Conservation (phyloP, 2,329 filamentous ascomycete species). For the Aspergillus nomiae region DNA sequence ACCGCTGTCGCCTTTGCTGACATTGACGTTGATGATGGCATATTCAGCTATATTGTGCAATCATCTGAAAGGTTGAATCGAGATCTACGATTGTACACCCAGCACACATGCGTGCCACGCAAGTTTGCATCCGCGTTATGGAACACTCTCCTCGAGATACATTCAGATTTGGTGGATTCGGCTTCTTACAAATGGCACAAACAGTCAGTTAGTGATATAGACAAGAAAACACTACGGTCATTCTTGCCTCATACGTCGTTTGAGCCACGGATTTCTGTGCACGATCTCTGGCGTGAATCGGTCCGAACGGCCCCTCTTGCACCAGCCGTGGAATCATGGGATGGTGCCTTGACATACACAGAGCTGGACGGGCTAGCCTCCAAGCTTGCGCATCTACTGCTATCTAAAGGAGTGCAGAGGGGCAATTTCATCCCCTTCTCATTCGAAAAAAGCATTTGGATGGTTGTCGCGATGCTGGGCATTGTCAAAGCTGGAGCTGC, state of each 20-base stretch:
- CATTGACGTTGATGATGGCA: not conserved
- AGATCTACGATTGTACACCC: not conserved
- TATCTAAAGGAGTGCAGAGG: not conserved
- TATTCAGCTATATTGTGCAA: not conserved
- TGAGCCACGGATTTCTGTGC: not conserved
- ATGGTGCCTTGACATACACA: not conserved
- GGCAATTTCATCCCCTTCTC: not conserved
- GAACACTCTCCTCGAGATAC: not conserved
- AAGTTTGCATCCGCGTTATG: not conserved
- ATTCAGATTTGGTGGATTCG: not conserved
- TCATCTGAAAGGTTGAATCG: not conserved
- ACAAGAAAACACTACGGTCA: not conserved
- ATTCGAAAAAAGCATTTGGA: not conserved
- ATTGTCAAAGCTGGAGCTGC: not conserved
- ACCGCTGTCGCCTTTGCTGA: not conserved
- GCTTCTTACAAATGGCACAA: not conserved
- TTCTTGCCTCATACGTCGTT: not conserved
- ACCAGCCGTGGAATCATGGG: not conserved
- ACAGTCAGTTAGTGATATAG: not conserved
- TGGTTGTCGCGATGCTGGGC: not conserved
- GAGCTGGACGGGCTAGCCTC: not conserved
- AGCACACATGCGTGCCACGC: not conserved
- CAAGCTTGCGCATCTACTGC: not conserved
- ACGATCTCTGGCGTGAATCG: not conserved
- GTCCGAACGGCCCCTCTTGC: not conserved